phyloP scores from a whole-genome alignment of 306 rosid species.

The Trichosanthes cucumerina region DNA sequence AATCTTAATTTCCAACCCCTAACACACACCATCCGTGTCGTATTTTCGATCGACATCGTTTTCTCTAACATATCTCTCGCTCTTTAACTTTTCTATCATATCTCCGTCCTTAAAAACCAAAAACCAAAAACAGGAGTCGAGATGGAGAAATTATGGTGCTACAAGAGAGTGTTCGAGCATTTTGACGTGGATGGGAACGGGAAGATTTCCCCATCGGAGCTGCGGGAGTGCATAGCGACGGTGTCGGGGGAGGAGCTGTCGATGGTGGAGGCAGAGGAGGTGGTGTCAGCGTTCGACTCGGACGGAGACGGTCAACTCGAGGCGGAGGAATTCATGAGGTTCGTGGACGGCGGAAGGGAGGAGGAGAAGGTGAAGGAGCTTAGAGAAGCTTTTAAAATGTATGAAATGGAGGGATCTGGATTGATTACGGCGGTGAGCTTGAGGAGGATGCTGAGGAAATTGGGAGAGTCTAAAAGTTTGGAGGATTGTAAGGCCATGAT shows the following conservation, averaged over 20 bases:
- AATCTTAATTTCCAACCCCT: too few relatives aligned
- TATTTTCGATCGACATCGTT: too few relatives aligned
- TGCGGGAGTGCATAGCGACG: slow-evolving; percentile 33
- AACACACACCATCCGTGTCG: too few relatives aligned
- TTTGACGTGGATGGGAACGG: background rate
- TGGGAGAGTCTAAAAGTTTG: slow-evolving; percentile 46
- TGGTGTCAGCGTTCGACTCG: slow-evolving; percentile 28
- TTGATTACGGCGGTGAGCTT: slow-evolving; percentile 66
- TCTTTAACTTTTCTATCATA: too few relatives aligned
- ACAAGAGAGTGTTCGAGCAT: background rate
- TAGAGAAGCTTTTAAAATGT: slow-evolving; percentile 65
- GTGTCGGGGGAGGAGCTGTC: slow-evolving; percentile 25
- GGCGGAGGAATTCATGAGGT: slow-evolving; percentile 53
- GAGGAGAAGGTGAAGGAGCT: slow-evolving; percentile 33
- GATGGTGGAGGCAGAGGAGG: slow-evolving; percentile 37
- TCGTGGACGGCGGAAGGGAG: slow-evolving; percentile 53
- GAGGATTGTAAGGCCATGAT: slow-evolving; percentile 57
- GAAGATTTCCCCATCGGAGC: slow-evolving; percentile 43
- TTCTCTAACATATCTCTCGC: too few relatives aligned
- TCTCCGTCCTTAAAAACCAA: background rate
- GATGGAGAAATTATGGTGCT: background rate
- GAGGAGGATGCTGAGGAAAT: slow-evolving; percentile 43
- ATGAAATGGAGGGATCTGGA: slow-evolving; percentile 61
- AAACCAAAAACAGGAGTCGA: background rate
- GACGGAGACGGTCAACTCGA: slow-evolving; percentile 58